Percentiles rank a stretch among this genome's conserved stretches.
These are phyloP conservation scores for Niebla homalea DNA, from an alignment of 495 filamentous ascomycete species.

Conservation along the genomic window DNA sequence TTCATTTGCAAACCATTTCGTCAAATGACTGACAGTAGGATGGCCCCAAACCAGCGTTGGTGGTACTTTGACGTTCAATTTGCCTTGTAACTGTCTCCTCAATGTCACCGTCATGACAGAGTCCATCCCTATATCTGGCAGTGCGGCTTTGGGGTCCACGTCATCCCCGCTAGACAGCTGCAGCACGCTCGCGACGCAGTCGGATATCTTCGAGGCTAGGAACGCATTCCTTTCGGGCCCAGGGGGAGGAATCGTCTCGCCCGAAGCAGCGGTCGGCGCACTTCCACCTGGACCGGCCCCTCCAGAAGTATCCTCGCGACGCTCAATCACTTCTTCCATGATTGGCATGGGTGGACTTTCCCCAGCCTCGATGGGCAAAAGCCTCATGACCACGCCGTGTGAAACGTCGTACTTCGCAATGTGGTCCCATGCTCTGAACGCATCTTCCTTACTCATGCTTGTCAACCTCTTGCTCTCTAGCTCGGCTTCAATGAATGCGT, in stretches of 20 bases:
- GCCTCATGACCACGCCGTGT: constrained; percentile 27
- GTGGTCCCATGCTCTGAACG: constrained; percentile 31
- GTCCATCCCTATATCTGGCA: constrained; percentile 31
- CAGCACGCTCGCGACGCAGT: constrained; percentile 20
- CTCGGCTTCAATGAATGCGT: constrained; percentile 26
- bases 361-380: too few relatives aligned
- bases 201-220: constrained; percentile 17
- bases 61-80: constrained; percentile 27
- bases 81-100: constrained; percentile 25
- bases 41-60: constrained; percentile 30
- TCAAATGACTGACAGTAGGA: constrained; percentile 27
- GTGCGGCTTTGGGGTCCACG: constrained; percentile 23
- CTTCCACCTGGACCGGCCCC: neutral
- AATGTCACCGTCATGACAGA: constrained; percentile 32
- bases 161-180: constrained; percentile 18
- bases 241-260: constrained; percentile 9
- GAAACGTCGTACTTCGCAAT: constrained; percentile 22
- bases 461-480: constrained; percentile 31
- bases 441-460: constrained; percentile 28
- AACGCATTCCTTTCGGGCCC: constrained; percentile 15
- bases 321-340: constrained; percentile 5
- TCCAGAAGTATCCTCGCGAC: too few relatives aligned
- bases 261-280: neutral
- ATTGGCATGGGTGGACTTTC: constrained; percentile 7
- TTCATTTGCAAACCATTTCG: constrained; percentile 17